Evolutionary conservation across 352 stramenopile species (phyloP).

Genomic region (Phytophthora pinifolia): DNA sequence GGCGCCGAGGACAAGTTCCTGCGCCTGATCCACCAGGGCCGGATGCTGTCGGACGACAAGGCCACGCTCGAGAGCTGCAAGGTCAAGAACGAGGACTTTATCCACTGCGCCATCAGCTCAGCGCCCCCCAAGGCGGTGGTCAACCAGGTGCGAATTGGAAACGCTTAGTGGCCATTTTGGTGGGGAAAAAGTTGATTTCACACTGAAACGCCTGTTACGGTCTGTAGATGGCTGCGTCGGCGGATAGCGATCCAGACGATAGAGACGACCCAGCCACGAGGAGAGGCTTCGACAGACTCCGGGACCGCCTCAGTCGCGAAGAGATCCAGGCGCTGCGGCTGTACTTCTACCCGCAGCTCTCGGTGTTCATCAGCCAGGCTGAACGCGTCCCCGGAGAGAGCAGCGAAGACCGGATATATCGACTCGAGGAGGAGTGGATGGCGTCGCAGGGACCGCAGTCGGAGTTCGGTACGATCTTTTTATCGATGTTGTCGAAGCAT

Average conservation of each 20-base stretch:
- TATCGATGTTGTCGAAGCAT: neutral
- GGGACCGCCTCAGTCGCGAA: slow-evolving; percentile 80
- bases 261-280: slow-evolving; percentile 56
- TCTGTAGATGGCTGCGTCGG: slow-evolving; percentile 24
- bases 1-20: slow-evolving; percentile 84
- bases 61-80: slow-evolving; percentile 72
- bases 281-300: slow-evolving; percentile 78
- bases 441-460: slow-evolving; percentile 83
- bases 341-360: slow-evolving; percentile 88
- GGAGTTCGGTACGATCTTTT: slow-evolving; percentile 67
- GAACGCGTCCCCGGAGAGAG: slow-evolving; percentile 72
- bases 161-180: neutral
- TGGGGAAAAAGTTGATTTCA: neutral
- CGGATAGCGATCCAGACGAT: slow-evolving; percentile 52
- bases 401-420: slow-evolving; percentile 88
- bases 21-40: slow-evolving; percentile 85
- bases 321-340: slow-evolving; percentile 83
- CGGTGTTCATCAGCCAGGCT: slow-evolving; percentile 81
- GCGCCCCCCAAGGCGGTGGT: slow-evolving; percentile 75
- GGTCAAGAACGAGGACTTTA: slow-evolving; percentile 82
- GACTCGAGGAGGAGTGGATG: slow-evolving; percentile 89
- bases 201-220: neutral
- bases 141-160: slow-evolving; percentile 51
- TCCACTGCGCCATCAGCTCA: slow-evolving; percentile 85
- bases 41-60: slow-evolving; percentile 86